These are phyloP conservation scores for Pyrenophora seminiperda DNA, from an alignment of 2,329 filamentous ascomycete species.

Conservation along the genomic window DNA sequence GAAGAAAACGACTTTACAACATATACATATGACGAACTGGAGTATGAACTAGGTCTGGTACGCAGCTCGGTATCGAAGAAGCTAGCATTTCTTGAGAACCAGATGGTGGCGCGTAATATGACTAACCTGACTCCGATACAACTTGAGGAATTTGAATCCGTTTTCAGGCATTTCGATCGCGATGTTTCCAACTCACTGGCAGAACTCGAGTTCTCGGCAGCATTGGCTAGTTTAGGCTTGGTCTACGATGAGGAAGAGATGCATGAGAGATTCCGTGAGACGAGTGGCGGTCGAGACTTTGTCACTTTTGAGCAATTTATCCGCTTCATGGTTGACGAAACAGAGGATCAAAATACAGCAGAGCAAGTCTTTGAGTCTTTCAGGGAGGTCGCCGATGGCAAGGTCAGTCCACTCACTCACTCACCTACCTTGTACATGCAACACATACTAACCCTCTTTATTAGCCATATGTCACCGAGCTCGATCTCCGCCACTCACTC, in stretches of 20 bases:
- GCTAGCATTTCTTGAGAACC: slow-evolving; percentile 93
- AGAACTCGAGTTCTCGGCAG: slow-evolving; percentile 94
- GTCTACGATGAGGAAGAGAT: slow-evolving; percentile 98
- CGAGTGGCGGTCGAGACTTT: slow-evolving; percentile 75
- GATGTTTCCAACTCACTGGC: slow-evolving; percentile 88
- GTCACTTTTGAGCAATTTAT: slow-evolving; percentile 99
- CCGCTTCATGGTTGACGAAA: slow-evolving; percentile 98
- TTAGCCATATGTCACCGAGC: slow-evolving; percentile 91
- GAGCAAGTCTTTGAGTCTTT: slow-evolving; percentile 99
- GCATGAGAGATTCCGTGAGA: slow-evolving; percentile 91
- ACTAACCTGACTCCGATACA: slow-evolving; percentile 98
- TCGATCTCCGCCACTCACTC: slow-evolving; percentile 91
- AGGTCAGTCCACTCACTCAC: slow-evolving; percentile 57
- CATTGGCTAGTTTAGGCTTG: slow-evolving; percentile 89
- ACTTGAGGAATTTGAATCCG: slow-evolving; percentile 96
- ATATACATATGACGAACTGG: slow-evolving; percentile 95
- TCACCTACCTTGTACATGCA: too few relatives aligned
- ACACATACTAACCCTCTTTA: slow-evolving; percentile 15
- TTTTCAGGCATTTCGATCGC: slow-evolving; percentile 96
- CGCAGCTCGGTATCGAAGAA: slow-evolving; percentile 95
- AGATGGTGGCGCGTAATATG: slow-evolving; percentile 98
- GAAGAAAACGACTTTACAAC: slow-evolving; percentile 99
- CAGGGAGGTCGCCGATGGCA: slow-evolving; percentile 95
- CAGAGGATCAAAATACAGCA: slow-evolving; percentile 97
- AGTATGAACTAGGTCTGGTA: slow-evolving; percentile 90